Conservation (phyloP, 345 rosid genomes). For the Gossypium mustelinum region DNA sequence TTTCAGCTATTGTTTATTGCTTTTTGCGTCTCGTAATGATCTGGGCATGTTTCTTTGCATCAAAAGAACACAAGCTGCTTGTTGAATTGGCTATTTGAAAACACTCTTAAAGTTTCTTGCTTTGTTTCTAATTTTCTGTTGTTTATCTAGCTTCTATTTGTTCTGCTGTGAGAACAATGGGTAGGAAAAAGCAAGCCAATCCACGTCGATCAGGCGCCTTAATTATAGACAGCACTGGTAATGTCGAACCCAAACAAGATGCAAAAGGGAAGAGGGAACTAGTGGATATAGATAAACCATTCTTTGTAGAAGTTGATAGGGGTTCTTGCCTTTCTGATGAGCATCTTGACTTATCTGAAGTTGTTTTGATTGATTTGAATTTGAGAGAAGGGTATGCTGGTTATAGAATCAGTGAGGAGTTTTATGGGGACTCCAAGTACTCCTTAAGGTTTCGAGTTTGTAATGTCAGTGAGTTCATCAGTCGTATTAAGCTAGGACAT, state of each 20-base stretch:
- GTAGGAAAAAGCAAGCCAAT: conserved; percentile 76
- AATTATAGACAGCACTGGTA: conserved; percentile 27
- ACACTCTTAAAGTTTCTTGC: background rate
- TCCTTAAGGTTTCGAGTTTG: conserved; percentile 60
- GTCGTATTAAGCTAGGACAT: conserved; percentile 81
- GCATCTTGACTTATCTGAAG: conserved; percentile 77
- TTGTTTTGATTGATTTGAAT: conserved; percentile 52
- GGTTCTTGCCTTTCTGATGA: conserved; percentile 42
- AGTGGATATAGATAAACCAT: conserved; percentile 40
- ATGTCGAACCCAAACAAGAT: conserved; percentile 22
- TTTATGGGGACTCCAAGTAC: conserved; percentile 37
- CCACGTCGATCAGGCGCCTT: conserved; percentile 67
- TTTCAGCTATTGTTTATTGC: conserved; percentile 2
- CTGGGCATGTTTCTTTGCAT: background rate
- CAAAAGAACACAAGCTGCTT: conserved; percentile 5
- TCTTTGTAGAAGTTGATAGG: conserved; percentile 48
- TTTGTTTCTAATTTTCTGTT: conserved; percentile 5
- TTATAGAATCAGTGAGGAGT: conserved; percentile 31
- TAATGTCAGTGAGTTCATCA: conserved; percentile 42
- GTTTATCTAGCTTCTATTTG: conserved; percentile 18
- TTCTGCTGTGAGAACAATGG: conserved; percentile 48
- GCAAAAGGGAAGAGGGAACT: conserved; percentile 21
- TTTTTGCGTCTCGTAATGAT: background rate
- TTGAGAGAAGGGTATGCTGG: conserved; percentile 38
- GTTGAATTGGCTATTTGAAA: background rate